Base-by-base conservation (phyloP, 805 yeast genomes). In the Yarrowia sp. region DNA sequence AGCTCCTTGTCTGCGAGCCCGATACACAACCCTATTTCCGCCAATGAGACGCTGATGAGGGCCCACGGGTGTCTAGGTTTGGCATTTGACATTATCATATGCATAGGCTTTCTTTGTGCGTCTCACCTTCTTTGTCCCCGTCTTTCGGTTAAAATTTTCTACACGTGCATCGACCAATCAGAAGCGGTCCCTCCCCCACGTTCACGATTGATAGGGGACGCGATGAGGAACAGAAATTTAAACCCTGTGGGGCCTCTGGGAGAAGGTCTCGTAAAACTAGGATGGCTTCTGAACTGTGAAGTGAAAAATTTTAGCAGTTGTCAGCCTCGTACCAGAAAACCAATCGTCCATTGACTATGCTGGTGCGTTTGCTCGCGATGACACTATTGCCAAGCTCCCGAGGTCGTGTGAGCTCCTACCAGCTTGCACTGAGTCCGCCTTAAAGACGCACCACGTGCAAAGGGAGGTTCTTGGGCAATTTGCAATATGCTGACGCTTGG, bases 191-290 rank as follows among this genome's bases (percentile, higher is more conserved):
- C 31, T 35, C 41, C 42, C 58, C 58, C 58, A 51, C 58, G 58
- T 51, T 51, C 16, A 10, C 42, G 58, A 33, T 51, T 51, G 58
- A 51, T 51, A 51, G 58, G 58, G 31, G 32, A 33, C 41, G 58
- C 41, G 32, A 35, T 33, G 42, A 35, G 35, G 58, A 22, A 51
- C 42, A 19, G 58, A 21, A 33, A 51, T 44, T 35, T 44, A 44
- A 51, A 33, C 36, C 32, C 29, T 29, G 27, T 19, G 24, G 58
- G 32, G 10, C 4, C 14, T 4, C 27, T 31, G 55, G 7, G 38
- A 31, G 25, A 44, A 44, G 51, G 51, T 27, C 16, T 38, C 42
- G 46, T 39, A 39, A 39, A 27, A 14, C 2, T 22, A 3, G 13
- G n/a, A 18, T 13, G 55, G 38, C 25, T 21, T 6, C 10, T 13